These are phyloP conservation scores for Malassezia japonica DNA, from an alignment of 1,284 basidiomycete species.

Conservation along the genomic window DNA sequence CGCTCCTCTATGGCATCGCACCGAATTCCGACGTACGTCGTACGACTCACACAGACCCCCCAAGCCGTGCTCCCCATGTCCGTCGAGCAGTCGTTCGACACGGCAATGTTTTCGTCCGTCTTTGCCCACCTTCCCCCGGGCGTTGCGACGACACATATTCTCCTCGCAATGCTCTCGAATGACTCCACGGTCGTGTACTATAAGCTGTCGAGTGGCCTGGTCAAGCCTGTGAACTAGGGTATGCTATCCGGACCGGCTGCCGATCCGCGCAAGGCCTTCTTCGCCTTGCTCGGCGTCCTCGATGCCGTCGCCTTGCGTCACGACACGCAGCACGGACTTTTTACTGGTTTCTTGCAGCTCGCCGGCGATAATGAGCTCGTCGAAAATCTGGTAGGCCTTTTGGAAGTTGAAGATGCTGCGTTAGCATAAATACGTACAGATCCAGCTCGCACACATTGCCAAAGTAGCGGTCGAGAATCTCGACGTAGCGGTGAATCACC, in stretches of 20 bases:
- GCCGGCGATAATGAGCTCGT: conserved; percentile 94
- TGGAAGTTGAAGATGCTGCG: conserved; percentile 47
- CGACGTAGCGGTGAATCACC: conserved; percentile 95
- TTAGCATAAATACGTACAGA: conserved; percentile 20
- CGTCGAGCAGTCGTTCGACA: conserved; percentile 11
- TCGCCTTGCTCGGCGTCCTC: conserved; percentile 49
- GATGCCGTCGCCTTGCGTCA: conserved; percentile 51
- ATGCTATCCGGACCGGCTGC: conserved; percentile 29
- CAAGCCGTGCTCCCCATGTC: conserved; percentile 12
- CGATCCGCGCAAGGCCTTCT: conserved; percentile 42
- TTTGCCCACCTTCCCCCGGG: conserved; percentile 19
- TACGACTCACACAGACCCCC: background rate
- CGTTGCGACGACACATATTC: conserved; percentile 21
- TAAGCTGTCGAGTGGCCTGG: conserved; percentile 33
- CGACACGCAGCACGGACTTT: conserved; percentile 84
- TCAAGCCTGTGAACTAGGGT: conserved; percentile 42
- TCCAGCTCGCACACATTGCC: conserved; percentile 60
- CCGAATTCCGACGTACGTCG: background rate
- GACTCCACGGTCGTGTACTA: conserved; percentile 46
- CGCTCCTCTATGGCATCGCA: conserved; percentile 6
- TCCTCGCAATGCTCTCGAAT: conserved; percentile 37
- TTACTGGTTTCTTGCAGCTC: conserved; percentile 98
- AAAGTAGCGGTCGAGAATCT: conserved; percentile 97
- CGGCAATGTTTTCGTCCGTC: conserved; percentile 16
- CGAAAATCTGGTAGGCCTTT: conserved; percentile 54